Evolutionary conservation across 2,329 filamentous ascomycete species (phyloP).

Genomic region (Xylariaceae sp.): DNA sequence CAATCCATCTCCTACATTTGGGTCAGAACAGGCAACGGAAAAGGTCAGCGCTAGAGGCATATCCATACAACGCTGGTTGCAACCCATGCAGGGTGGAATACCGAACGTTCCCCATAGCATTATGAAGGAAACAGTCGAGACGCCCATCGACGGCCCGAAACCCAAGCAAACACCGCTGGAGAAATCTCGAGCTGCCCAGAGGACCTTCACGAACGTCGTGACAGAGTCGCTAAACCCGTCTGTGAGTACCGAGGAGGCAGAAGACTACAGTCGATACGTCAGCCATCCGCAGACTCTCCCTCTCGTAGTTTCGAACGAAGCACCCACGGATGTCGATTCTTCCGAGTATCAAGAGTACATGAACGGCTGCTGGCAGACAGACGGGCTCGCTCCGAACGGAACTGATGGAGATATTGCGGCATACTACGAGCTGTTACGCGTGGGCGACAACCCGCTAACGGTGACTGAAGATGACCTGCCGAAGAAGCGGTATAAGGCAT

Average conservation of each 20-base stretch:
- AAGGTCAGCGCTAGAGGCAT: conserved; percentile 44
- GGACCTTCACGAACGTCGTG: conserved; percentile 84
- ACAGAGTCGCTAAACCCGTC: conserved; percentile 80
- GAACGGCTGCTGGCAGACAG: conserved; percentile 61
- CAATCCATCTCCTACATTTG: conserved; percentile 33
- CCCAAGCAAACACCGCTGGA: conserved; percentile 60
- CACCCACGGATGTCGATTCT: conserved; percentile 53
- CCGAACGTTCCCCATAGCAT: conserved; percentile 43
- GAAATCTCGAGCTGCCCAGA: conserved; percentile 78
- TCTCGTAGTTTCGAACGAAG: conserved; percentile 69
- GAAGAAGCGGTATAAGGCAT: conserved; percentile 96
- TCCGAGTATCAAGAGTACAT: conserved; percentile 78
- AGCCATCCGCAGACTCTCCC: conserved; percentile 85
- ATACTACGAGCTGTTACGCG: conserved; percentile 72
- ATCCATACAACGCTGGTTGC: conserved; percentile 60
- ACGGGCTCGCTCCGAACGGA: conserved; percentile 40
- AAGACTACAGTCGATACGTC: conserved; percentile 87
- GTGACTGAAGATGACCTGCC: conserved; percentile 80
- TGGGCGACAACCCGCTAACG: conserved; percentile 79
- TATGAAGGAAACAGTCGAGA: conserved; percentile 45
- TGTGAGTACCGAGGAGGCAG: conserved; percentile 70
- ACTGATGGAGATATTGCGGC: conserved; percentile 65
- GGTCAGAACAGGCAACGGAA: conserved; percentile 31
- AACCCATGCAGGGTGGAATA: conserved; percentile 40
- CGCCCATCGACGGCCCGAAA: conserved; percentile 35